Conservation (phyloP, 352 stramenopile genomes). For the Phytophthora podocarpi region DNA sequence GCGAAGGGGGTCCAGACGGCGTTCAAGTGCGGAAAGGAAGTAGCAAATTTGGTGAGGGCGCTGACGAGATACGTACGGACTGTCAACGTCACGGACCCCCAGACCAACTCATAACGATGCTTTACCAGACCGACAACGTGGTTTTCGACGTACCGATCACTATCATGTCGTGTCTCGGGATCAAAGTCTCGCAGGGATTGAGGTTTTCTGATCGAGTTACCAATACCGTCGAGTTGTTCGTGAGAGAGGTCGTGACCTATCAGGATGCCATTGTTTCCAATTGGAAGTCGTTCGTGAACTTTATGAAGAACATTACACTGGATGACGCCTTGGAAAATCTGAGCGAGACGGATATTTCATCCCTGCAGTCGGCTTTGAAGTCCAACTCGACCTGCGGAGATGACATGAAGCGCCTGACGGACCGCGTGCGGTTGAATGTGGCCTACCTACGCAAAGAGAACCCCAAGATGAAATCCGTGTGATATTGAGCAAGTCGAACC, state of each 20-base stretch:
- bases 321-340: slow-evolving; percentile 23
- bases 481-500: slow-evolving; percentile 39
- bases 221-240: slow-evolving; percentile 29
- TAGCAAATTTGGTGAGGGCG: slow-evolving; percentile 44
- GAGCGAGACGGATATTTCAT: slow-evolving; percentile 21
- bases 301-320: slow-evolving; percentile 28
- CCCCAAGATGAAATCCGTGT: slow-evolving; percentile 43
- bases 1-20: slow-evolving; percentile 45
- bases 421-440: slow-evolving; percentile 40
- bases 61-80: slow-evolving; percentile 40
- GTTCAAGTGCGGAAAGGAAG: slow-evolving; percentile 47
- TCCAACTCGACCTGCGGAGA: slow-evolving; percentile 41
- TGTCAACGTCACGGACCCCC: slow-evolving; percentile 32
- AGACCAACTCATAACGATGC: slow-evolving; percentile 38
- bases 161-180: slow-evolving; percentile 46
- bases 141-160: slow-evolving; percentile 47
- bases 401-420: slow-evolving; percentile 42
- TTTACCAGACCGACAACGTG: slow-evolving; percentile 48
- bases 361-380: slow-evolving; percentile 34
- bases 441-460: slow-evolving; percentile 39
- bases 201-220: slow-evolving; percentile 31
- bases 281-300: slow-evolving; percentile 7
- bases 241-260: slow-evolving; percentile 35
- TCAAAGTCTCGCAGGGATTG: slow-evolving; percentile 24
- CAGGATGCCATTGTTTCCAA: slow-evolving; percentile 9